Evolutionary conservation across 73 alveolate genomes (phyloP).

Genomic region (Paraurostyla sp.): DNA sequence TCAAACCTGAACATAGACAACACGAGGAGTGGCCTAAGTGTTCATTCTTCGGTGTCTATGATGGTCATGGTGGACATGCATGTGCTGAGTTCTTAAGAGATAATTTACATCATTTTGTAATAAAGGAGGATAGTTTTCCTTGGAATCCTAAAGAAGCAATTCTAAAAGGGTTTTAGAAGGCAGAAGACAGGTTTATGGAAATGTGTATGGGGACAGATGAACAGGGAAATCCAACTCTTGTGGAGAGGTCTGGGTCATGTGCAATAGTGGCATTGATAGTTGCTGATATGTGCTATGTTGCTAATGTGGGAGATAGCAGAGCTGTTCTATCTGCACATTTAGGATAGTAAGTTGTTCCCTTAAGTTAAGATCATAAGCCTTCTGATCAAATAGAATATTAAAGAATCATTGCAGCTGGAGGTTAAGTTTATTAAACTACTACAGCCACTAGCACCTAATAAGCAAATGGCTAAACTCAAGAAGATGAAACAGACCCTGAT

Average conservation of each 20-base stretch:
- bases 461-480: background rate
- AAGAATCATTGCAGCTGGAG: constrained; percentile 89
- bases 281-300: constrained; percentile 91
- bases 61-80: constrained; percentile 91
- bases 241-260: constrained; percentile 73
- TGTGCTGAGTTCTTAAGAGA: constrained; percentile 86
- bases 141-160: constrained; percentile 79
- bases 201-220: constrained; percentile 54
- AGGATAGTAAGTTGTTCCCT: constrained; percentile 72
- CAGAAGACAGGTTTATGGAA: constrained; percentile 76
- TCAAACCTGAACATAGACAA: constrained; percentile 76
- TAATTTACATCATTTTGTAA: constrained; percentile 78
- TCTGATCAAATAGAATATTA: constrained; percentile 83
- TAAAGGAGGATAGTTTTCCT: constrained; percentile 77
- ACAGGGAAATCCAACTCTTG: constrained; percentile 21
- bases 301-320: constrained; percentile 98
- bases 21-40: constrained; percentile 86
- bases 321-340: constrained; percentile 89
- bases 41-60: constrained; percentile 86
- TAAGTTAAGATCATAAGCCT: constrained; percentile 95
- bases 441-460: constrained; percentile 4
- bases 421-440: constrained; percentile 76
- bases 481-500: constrained; percentile 19
- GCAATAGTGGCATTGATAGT: constrained; percentile 77
- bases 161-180: constrained; percentile 65